Evolutionary conservation across 1,284 basidiomycete species (phyloP).

Genomic region (Mycosarcoma mackinlayi): DNA sequence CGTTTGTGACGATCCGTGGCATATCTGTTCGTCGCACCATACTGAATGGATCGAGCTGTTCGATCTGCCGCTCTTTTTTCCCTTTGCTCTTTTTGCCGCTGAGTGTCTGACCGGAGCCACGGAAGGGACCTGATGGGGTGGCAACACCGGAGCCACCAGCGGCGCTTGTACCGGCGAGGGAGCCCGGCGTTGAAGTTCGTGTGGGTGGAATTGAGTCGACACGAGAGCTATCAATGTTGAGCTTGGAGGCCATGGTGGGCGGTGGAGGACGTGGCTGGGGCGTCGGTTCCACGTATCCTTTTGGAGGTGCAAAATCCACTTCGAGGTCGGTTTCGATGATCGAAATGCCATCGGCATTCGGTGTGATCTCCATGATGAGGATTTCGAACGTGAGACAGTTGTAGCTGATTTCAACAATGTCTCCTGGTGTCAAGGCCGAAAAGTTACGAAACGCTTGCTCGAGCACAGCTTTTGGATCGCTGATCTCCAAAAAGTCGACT

Average conservation of each 20-base stretch:
- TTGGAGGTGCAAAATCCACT: conserved; percentile 75
- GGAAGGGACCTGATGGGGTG: conserved; percentile 52
- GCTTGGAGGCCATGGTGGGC: conserved; percentile 94
- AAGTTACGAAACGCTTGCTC: conserved; percentile 96
- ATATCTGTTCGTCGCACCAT: conserved; percentile 70
- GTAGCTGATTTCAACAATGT: conserved; percentile 71
- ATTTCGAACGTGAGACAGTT: conserved; percentile 89
- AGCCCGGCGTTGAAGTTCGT: conserved; percentile 65
- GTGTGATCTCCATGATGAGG: conserved; percentile 91
- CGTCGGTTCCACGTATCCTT: conserved; percentile 86
- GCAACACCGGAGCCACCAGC: conserved; percentile 31
- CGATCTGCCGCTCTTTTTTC: conserved; percentile 64
- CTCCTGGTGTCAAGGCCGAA: conserved; percentile 72
- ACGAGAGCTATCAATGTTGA: conserved; percentile 80
- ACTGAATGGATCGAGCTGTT: conserved; percentile 61
- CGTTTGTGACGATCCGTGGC: conserved; percentile 85
- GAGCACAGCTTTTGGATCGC: conserved; percentile 94
- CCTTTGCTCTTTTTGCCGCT: conserved; percentile 67
- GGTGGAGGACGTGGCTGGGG: conserved; percentile 80
- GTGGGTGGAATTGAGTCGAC: conserved; percentile 66
- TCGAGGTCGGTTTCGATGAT: conserved; percentile 96
- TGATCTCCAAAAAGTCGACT: conserved; percentile 88
- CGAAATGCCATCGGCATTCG: conserved; percentile 80
- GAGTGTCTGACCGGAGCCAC: conserved; percentile 61
- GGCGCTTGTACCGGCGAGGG: conserved; percentile 34